phyloP scores from a whole-genome alignment of 257 asterid genomes.

The Gynochthodes officinalis region DNA sequence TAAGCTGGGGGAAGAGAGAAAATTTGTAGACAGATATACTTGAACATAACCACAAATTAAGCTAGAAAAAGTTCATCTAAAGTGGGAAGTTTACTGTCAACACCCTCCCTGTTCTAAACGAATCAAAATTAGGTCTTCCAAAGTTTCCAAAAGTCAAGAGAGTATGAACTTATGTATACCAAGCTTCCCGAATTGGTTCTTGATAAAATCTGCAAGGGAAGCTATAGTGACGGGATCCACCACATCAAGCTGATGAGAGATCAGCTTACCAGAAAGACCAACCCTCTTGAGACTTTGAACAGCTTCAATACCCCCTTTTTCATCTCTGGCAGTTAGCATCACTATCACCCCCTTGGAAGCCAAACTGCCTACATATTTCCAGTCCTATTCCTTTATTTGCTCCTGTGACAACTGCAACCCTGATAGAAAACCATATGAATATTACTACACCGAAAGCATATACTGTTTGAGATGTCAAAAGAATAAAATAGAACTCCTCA shows the following conservation, averaged over 20 bases:
- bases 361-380: conserved; percentile 50
- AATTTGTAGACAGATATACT: no score
- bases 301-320: conserved; percentile 51
- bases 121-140: not conserved
- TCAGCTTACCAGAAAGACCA: conserved; percentile 22
- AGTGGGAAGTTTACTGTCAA: not conserved
- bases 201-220: conserved; percentile 40
- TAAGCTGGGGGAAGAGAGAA: no score
- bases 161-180: conserved; percentile 7
- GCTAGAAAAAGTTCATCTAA: not conserved
- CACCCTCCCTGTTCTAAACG: not conserved
- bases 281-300: conserved; percentile 30
- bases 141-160: not conserved
- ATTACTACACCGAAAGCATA: no score
- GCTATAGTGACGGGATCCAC: conserved; percentile 28
- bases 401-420: conserved; percentile 57
- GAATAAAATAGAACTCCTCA: no score
- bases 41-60: no score
- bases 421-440: not conserved
- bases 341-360: conserved; percentile 45
- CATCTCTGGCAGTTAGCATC: conserved; percentile 52
- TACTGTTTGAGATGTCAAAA: no score
- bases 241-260: conserved; percentile 61
- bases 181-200: conserved; percentile 25
- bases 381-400: conserved; percentile 62